Conservation (phyloP, 2,329 filamentous ascomycete genomes). For the Boeremia exigua region DNA sequence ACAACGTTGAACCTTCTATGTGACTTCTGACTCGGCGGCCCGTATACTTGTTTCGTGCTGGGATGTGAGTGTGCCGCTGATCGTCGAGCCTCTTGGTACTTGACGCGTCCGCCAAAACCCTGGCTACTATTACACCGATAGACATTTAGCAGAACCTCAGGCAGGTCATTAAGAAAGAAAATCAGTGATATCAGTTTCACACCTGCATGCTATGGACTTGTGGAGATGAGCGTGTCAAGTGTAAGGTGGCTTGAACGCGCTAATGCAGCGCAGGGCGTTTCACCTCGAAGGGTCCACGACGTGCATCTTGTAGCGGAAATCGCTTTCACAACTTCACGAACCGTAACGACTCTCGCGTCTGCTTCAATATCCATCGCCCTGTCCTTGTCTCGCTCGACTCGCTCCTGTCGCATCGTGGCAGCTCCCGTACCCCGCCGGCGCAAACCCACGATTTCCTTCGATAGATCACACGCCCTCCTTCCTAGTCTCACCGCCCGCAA, state of each 20-base stretch:
- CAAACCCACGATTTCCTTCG: slow-evolving; percentile 14
- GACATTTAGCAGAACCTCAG: neutral
- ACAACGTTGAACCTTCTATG: neutral
- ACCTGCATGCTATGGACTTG: neutral
- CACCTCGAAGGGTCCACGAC: slow-evolving; percentile 13
- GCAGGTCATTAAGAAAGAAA: neutral
- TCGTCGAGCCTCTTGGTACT: neutral
- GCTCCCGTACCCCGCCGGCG: slow-evolving; percentile 1
- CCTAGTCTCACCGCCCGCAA: slow-evolving; percentile 21
- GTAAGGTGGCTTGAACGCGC: slow-evolving; percentile 1
- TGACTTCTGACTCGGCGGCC: neutral
- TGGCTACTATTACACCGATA: no score
- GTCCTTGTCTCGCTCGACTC: slow-evolving; percentile 1
- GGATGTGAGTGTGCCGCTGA: neutral
- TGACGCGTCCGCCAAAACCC: no score
- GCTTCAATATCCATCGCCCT: slow-evolving; percentile 23
- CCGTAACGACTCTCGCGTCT: slow-evolving; percentile 35
- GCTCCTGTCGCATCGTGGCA: slow-evolving; percentile 3
- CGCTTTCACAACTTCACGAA: slow-evolving; percentile 40
- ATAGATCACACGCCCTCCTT: slow-evolving; percentile 21
- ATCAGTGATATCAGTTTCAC: neutral
- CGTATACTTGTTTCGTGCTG: neutral
- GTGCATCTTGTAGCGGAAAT: slow-evolving; percentile 14
- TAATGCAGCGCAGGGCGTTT: slow-evolving; percentile 16
- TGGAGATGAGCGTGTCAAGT: neutral